Conservation (phyloP, 768 basidiomycete species). For the Tricholoma bakamatsutake region DNA sequence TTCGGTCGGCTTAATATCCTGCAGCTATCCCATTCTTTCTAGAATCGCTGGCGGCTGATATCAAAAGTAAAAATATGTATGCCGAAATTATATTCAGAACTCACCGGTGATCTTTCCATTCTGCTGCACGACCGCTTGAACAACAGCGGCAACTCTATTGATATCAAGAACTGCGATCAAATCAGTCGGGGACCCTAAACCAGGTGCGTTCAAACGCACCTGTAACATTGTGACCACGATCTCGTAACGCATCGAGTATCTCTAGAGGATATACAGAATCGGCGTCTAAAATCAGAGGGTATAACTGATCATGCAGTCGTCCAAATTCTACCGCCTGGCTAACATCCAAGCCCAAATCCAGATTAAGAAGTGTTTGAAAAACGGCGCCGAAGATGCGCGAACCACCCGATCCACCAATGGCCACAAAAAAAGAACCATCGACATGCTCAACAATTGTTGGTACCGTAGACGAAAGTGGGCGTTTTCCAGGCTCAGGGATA, state of each 20-base stretch:
- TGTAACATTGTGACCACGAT: constrained; percentile 67
- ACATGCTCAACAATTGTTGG: constrained; percentile 76
- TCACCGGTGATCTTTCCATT: constrained; percentile 60
- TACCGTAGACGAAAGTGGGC: constrained; percentile 80
- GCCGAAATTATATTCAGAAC: constrained; percentile 17
- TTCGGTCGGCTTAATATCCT: constrained; percentile 57
- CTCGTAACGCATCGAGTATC: constrained; percentile 49
- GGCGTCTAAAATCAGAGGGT: constrained; percentile 53
- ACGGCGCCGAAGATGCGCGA: constrained; percentile 77
- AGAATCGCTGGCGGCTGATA: constrained; percentile 79
- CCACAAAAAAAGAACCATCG: constrained; percentile 67
- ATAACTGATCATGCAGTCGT: constrained; percentile 83
- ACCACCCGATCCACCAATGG: constrained; percentile 85
- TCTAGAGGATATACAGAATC: constrained; percentile 56
- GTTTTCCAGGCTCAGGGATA: constrained; percentile 83
- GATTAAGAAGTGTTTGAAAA: constrained; percentile 72
- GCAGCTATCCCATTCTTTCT: constrained; percentile 91
- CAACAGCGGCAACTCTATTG: constrained; percentile 66
- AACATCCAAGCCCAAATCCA: constrained; percentile 78
- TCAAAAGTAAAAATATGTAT: constrained; percentile 2
- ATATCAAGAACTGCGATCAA: constrained; percentile 49
- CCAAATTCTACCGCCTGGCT: constrained; percentile 80
- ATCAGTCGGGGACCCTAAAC: background rate
- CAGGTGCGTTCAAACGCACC: constrained; percentile 31
- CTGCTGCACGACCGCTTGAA: constrained; percentile 56